phyloP scores from a whole-genome alignment of 75 land plant species.

The Azolla pinnata region DNA sequence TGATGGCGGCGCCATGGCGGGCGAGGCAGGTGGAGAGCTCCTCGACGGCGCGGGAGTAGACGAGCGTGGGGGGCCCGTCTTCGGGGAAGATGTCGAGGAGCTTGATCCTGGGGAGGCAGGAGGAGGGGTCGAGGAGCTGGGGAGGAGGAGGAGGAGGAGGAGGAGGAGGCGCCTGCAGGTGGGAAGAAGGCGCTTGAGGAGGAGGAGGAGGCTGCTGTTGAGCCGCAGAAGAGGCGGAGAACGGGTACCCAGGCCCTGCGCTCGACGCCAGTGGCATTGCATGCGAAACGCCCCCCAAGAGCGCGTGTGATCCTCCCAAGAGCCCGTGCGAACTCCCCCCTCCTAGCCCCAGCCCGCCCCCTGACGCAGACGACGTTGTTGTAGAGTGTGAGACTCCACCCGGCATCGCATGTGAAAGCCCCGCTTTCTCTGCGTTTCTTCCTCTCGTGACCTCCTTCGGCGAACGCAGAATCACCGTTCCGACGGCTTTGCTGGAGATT shows the following conservation, averaged over 20 bases:
- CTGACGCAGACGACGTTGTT: not conserved
- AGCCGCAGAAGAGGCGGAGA: not conserved
- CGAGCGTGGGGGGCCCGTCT: conserved; percentile 53
- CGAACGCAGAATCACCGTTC: no score
- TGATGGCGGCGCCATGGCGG: conserved; percentile 66
- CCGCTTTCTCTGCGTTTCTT: no score
- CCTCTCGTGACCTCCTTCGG: no score
- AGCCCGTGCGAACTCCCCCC: not conserved
- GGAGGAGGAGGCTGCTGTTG: no score
- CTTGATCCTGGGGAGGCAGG: conserved; percentile 39
- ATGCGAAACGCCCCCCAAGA: not conserved
- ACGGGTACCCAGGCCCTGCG: not conserved
- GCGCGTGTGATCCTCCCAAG: not conserved
- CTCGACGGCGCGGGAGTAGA: conserved; percentile 59
- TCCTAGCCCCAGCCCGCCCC: not conserved
- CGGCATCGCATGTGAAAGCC: conserved; percentile 2
- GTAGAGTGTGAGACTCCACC: not conserved
- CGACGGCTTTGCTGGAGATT: no score
- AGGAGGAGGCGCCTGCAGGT: no score
- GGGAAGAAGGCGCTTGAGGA: not conserved
- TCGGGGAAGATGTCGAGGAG: conserved; percentile 59
- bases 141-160: no score
- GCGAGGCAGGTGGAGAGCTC: conserved; percentile 58
- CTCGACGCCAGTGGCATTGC: conserved; percentile 3
- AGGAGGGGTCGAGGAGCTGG: not conserved